A percentile compares a stretch with the other conserved stretches of the same genome.
Conservation (phyloP, 2,329 filamentous ascomycete species). For the Tolypocladium nubicola region DNA sequence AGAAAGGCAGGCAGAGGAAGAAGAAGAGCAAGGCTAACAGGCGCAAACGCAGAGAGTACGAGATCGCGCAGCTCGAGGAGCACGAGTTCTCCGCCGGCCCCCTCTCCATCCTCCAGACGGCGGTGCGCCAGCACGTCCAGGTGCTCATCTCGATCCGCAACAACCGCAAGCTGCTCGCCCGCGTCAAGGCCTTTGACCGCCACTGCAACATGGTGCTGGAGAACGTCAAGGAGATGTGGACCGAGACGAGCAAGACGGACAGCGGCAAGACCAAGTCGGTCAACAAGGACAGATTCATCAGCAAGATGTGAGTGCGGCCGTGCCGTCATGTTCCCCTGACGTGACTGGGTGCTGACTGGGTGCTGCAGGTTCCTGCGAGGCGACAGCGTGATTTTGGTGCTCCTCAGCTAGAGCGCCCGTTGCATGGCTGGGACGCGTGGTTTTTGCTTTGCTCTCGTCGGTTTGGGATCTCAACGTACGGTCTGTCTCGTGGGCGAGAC, state of each 20-base stretch:
- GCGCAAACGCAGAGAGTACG: slow-evolving; percentile 61
- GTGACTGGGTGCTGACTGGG: not conserved
- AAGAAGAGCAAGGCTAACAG: not conserved
- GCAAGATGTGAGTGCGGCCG: slow-evolving; percentile 66
- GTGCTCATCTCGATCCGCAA: slow-evolving; percentile 96
- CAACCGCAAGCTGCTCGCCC: slow-evolving; percentile 93
- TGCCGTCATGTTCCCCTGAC: not conserved
- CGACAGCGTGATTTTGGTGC: slow-evolving; percentile 78
- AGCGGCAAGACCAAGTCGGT: slow-evolving; percentile 65
- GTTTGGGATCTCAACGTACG: slow-evolving; percentile 8
- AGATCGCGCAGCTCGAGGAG: slow-evolving; percentile 62
- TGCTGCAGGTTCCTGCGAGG: slow-evolving; percentile 67
- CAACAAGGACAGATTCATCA: slow-evolving; percentile 97
- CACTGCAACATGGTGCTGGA: slow-evolving; percentile 99
- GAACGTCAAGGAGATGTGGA: slow-evolving; percentile 98
- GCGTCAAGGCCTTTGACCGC: slow-evolving; percentile 96
- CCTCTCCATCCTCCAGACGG: slow-evolving; percentile 90
- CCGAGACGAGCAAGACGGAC: slow-evolving; percentile 65
- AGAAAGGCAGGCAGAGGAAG: not conserved
- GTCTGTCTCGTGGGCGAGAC: slow-evolving; percentile 17
- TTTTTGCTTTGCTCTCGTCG: slow-evolving; percentile 4
- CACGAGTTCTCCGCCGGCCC: slow-evolving; percentile 44
- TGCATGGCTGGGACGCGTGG: not conserved
- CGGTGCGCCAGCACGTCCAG: slow-evolving; percentile 87
- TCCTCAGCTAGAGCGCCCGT: slow-evolving; percentile 51